phyloP scores from a whole-genome alignment of 2,329 filamentous ascomycete species.

The Sordariomycetes sp. region DNA sequence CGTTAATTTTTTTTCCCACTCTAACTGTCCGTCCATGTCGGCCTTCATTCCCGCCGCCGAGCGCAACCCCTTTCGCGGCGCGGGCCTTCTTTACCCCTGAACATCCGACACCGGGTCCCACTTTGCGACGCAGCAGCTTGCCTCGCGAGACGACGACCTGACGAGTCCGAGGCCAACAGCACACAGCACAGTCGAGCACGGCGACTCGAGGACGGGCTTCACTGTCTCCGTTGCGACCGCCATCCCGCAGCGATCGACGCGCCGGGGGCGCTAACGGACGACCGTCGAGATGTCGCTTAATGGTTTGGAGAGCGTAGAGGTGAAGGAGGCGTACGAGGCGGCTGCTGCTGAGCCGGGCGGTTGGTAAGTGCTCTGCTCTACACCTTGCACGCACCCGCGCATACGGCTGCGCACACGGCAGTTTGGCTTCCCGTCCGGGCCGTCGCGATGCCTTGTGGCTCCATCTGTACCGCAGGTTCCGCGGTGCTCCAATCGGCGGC shows the following conservation, averaged over 20 bases:
- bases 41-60: not conserved
- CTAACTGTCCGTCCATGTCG: constrained; percentile 1
- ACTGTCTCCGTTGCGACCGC: not conserved
- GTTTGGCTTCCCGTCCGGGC: not conserved
- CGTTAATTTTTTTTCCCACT: not conserved
- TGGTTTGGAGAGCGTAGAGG: constrained; percentile 69
- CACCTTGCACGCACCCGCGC: not conserved
- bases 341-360: constrained; percentile 75
- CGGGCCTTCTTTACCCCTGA: constrained; percentile 3
- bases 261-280: constrained; percentile 1
- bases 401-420: not conserved
- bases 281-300: constrained; percentile 70
- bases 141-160: not conserved
- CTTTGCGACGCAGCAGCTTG: constrained; percentile 6
- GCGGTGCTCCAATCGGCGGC: not conserved
- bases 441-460: not conserved
- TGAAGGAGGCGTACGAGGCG: constrained; percentile 75
- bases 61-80: not conserved
- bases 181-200: not conserved
- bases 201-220: not conserved
- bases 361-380: constrained; percentile 54
- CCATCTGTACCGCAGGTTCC: not conserved
- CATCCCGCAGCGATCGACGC: not conserved
- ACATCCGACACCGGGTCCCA: not conserved
- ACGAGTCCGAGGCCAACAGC: not conserved